A percentile compares a stretch with the other conserved stretches of the same genome.
phyloP scores from a whole-genome alignment of 2,329 filamentous ascomycete genomes.

The Verticillium klebahnii region DNA sequence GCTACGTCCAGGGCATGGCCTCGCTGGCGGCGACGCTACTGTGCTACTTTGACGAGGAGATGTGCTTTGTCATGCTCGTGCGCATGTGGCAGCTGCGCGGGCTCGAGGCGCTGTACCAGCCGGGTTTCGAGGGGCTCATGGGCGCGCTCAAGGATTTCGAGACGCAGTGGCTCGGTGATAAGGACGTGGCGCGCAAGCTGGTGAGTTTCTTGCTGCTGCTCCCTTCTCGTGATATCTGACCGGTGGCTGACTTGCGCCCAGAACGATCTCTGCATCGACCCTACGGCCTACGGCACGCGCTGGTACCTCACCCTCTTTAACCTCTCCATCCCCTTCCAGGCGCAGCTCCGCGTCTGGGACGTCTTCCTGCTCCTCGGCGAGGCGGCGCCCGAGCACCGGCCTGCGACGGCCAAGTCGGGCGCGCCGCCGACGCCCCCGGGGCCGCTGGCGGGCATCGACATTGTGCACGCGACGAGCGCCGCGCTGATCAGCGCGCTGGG shows the following conservation, averaged over 20 bases:
- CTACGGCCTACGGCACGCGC: slow-evolving; percentile 89
- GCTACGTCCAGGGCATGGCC: slow-evolving; percentile 98
- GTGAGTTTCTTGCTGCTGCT: slow-evolving; percentile 43
- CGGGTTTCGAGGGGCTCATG: slow-evolving; percentile 84
- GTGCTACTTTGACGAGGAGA: slow-evolving; percentile 96
- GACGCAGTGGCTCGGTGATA: slow-evolving; percentile 71
- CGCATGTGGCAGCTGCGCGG: slow-evolving; percentile 87
- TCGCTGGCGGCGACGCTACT: slow-evolving; percentile 86
- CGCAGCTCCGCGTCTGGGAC: slow-evolving; percentile 95
- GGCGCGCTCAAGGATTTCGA: slow-evolving; percentile 82
- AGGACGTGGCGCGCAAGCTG: slow-evolving; percentile 75
- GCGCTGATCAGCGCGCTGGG: slow-evolving; percentile 87
- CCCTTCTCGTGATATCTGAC: neutral
- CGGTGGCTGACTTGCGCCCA: slow-evolving; percentile 24
- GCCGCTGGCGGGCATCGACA: slow-evolving; percentile 62
- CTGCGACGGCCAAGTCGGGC: slow-evolving; percentile 6
- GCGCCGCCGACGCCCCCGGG: slow-evolving; percentile 1
- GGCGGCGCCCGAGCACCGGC: slow-evolving; percentile 39
- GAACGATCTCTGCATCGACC: slow-evolving; percentile 73
- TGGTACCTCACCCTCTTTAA: slow-evolving; percentile 99
- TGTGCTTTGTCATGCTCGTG: slow-evolving; percentile 93
- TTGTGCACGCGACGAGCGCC: slow-evolving; percentile 84
- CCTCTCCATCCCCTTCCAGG: slow-evolving; percentile 88
- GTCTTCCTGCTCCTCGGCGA: slow-evolving; percentile 94
- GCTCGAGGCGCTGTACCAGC: slow-evolving; percentile 76